Evolutionary conservation across 345 rosid genomes (phyloP).

Genomic region (Gossypium longicalyx): DNA sequence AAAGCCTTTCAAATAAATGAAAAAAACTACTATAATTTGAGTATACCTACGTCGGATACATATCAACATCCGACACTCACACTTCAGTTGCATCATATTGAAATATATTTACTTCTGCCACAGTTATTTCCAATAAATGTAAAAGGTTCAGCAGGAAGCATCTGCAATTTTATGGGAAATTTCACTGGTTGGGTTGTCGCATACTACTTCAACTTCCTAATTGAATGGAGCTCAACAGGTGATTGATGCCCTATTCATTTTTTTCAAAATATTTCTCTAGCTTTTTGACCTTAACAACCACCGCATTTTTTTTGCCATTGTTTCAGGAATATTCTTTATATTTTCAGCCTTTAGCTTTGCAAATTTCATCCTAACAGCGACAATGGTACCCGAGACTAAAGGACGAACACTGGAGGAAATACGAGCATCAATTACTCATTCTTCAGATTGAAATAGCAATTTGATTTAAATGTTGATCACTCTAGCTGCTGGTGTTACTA

Average conservation of each 20-base stretch:
- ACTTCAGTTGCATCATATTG: neutral
- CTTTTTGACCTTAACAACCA: neutral
- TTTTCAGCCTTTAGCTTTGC: constrained; percentile 16
- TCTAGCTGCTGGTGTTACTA: too few species aligned
- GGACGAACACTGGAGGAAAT: constrained; percentile 23
- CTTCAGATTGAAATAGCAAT: neutral
- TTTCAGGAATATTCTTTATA: constrained; percentile 28
- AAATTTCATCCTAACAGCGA: constrained; percentile 22
- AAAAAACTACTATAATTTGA: neutral
- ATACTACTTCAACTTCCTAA: constrained; percentile 5
- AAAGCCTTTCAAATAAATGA: neutral
- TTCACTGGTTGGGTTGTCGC: neutral
- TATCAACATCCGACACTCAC: neutral
- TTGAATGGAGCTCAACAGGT: constrained; percentile 13
- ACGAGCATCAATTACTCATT: neutral
- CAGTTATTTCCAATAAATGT: constrained; percentile 7
- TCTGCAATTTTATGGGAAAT: neutral
- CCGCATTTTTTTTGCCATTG: neutral
- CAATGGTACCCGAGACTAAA: constrained; percentile 40
- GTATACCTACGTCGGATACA: neutral
- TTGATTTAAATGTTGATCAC: too few species aligned
- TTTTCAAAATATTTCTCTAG: neutral
- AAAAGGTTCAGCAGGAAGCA: constrained; percentile 11
- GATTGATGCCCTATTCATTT: neutral
- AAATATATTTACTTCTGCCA: neutral